Conservation (phyloP, 805 yeast species). For the Torulaspora indica region DNA sequence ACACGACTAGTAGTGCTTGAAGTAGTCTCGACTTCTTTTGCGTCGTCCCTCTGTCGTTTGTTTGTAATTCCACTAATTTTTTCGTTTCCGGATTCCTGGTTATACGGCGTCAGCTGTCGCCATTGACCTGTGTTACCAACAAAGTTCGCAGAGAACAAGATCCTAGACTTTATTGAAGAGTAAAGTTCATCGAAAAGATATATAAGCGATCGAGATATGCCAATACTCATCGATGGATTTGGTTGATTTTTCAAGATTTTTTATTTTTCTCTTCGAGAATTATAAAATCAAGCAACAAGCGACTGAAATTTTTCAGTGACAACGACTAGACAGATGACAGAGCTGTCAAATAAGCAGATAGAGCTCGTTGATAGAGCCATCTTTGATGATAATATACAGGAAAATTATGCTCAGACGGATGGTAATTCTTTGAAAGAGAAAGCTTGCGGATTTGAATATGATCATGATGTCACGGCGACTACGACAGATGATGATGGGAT, state of each 20-base stretch:
- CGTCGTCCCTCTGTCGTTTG: not conserved
- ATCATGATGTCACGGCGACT: slow-evolving; percentile 20
- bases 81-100: not conserved
- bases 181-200: not conserved
- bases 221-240: not conserved
- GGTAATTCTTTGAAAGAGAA: slow-evolving; percentile 7
- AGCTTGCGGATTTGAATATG: slow-evolving; percentile 6
- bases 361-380: slow-evolving; percentile 9
- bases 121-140: not conserved
- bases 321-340: not conserved
- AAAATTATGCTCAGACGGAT: slow-evolving; percentile 1
- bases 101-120: slow-evolving; percentile 1
- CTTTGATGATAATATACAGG: slow-evolving; percentile 6
- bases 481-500: slow-evolving; percentile 28
- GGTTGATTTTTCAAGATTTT: not conserved
- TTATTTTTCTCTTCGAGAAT: not conserved
- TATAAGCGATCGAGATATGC: not conserved
- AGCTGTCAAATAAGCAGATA: not conserved
- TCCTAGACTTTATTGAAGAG: not conserved
- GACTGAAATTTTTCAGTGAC: not conserved
- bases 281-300: not conserved
- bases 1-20: too few relatives aligned
- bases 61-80: not conserved
- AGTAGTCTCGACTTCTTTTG: not conserved
- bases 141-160: not conserved